These are phyloP conservation scores for Adansonia madagascariensis DNA, from an alignment of 441 rosid species.

Conservation along the genomic window DNA sequence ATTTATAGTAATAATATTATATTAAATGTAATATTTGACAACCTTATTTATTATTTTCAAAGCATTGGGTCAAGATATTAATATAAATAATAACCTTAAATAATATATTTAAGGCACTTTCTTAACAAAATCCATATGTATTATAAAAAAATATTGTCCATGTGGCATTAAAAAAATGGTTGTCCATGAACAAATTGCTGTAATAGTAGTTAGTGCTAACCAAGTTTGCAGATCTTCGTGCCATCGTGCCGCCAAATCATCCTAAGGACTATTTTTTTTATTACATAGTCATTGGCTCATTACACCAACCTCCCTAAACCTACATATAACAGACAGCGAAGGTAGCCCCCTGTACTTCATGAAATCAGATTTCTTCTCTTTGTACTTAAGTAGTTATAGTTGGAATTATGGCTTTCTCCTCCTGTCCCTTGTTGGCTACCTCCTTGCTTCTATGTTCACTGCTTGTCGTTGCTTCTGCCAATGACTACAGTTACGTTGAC, in stretches of 20 bases:
- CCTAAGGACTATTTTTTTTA: not conserved
- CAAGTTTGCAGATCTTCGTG: conserved; percentile 1
- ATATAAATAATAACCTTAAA: too few species aligned
- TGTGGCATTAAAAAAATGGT: too few species aligned
- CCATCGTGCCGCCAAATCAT: conserved; percentile 4
- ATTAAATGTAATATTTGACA: too few species aligned
- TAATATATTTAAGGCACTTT: too few species aligned
- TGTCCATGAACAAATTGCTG: too few species aligned
- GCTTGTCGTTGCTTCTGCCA: not conserved
- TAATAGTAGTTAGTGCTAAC: not conserved
- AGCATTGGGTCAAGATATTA: too few species aligned
- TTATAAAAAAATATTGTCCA: too few species aligned
- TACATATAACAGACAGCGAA: not conserved
- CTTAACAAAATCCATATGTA: too few species aligned
- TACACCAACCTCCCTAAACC: not conserved
- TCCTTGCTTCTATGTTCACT: conserved; percentile 12
- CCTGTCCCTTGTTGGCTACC: not conserved
- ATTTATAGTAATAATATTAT: too few species aligned
- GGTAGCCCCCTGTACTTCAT: not conserved
- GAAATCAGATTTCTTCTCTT: not conserved
- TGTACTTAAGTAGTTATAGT: not conserved
- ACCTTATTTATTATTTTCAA: too few species aligned
- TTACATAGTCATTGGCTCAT: not conserved
- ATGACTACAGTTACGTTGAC: conserved; percentile 1
- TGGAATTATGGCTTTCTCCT: conserved; percentile 12